Evolutionary conservation across 2,329 filamentous ascomycete genomes (phyloP), one percentile per base, ranked within the genome.

Genomic region (Cordyceps cicadae): DNA sequence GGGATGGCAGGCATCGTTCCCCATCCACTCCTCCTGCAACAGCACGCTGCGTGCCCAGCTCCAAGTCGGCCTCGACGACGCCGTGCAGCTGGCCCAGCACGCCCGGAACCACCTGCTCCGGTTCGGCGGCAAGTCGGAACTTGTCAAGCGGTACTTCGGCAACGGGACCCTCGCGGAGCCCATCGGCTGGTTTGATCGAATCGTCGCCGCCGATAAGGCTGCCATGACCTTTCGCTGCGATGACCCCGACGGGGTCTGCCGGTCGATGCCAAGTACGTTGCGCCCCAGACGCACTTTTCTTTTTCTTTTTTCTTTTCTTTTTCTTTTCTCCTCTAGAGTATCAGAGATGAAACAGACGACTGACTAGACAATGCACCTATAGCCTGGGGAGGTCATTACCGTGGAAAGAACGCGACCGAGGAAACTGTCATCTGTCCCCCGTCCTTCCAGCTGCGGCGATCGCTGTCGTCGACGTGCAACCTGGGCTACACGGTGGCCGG

Each of bases 391-490:
- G 87, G 87, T 39, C 86, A 89, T 75, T 87, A 82, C 82, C 82
- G 87, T 59, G 86, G 86, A 49, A 67, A 71, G 29, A 89, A 89
- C 63, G 86, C 80, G 2, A 84, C 85, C 3, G 72, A 77, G 0
- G 86, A 89, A 71, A 89, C 86, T 2, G 87, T 89, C 64, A 88
- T 89, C 71, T 89, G 87, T 72, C 78, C 80, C 5, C 75, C 82
- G 1, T 87, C 85, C 1, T 89, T 84, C 71, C 68, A 74, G 43
- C 78, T 77, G 52, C 83, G 86, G 54, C 79, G 78, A 41, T 79
- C 78, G 21, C 79, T 89, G 8, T 75, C 79, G 55, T 78, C 79
- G 34, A 76, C 89, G 67, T 89, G 87, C 70, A 78, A 77, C 29
- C 74, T 80, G 19, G 87, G 86, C 55, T 88, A 87, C 72, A 84